Percentiles rank a stretch among this genome's conserved stretches.
These are phyloP conservation scores for Trypanosomatidae sp. DNA, from an alignment of 208 protist genomes.

Conservation along the genomic window DNA sequence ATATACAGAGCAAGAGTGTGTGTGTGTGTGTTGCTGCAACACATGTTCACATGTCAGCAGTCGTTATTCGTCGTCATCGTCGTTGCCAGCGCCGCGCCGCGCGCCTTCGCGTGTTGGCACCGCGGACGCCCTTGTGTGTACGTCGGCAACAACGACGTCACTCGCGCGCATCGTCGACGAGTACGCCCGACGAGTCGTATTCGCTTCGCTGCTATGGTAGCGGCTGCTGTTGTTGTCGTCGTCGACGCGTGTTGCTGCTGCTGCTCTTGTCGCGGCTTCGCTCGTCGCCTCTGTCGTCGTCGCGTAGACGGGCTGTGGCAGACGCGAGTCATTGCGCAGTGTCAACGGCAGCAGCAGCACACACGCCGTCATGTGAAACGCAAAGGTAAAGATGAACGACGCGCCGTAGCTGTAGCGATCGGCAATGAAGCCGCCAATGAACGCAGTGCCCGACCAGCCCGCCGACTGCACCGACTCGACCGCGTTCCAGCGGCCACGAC, in stretches of 20 bases:
- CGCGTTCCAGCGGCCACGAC: constrained; percentile 44
- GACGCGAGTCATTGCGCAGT: constrained; percentile 30
- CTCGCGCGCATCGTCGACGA: constrained; percentile 2
- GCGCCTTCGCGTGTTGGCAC: too few relatives aligned
- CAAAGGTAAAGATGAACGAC: constrained; percentile 64
- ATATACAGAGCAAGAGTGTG: too few relatives aligned
- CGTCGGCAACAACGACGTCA: too few relatives aligned
- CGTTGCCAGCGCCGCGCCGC: too few relatives aligned
- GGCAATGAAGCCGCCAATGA: constrained; percentile 46
- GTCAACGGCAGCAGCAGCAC: constrained; percentile 22
- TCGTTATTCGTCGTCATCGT: too few relatives aligned
- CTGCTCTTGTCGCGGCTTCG: too few relatives aligned
- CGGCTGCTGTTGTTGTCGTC: neutral
- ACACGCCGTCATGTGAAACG: constrained; percentile 28
- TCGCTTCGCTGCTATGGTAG: neutral
- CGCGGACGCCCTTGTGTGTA: too few relatives aligned
- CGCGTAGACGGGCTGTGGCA: constrained; percentile 9
- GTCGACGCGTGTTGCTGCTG: too few relatives aligned
- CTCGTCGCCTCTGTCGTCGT: neutral
- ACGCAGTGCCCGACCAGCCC: constrained; percentile 50
- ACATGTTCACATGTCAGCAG: too few relatives aligned
- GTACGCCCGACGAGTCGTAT: constrained; percentile 2
- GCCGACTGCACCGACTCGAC: constrained; percentile 52
- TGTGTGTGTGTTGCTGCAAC: too few relatives aligned
- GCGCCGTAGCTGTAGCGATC: constrained; percentile 35